Conservation (phyloP, 805 yeast genomes). For the Millerozyma acaciae region DNA sequence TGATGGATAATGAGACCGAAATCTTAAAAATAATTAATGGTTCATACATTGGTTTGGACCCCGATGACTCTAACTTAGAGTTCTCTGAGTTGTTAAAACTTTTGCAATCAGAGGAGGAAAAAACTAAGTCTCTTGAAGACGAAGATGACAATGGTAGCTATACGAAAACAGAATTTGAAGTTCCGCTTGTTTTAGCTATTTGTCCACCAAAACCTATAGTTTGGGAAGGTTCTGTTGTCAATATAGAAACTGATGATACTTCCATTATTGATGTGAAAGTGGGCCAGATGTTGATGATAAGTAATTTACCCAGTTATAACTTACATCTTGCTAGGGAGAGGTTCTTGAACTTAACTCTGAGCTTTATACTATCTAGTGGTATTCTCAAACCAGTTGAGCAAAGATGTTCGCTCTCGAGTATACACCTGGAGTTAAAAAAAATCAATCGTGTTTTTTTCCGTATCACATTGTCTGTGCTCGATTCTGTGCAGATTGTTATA, state of each 20-base stretch:
- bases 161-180: conserved; percentile 1
- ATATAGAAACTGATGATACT: conserved; percentile 44
- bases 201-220: conserved; percentile 81
- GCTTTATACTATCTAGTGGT: conserved; percentile 42
- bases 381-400: conserved; percentile 48
- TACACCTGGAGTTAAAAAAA: conserved; percentile 67
- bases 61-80: conserved; percentile 19
- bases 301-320: conserved; percentile 61
- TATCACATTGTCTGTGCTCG: conserved; percentile 62
- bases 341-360: conserved; percentile 56
- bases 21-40: conserved; percentile 38
- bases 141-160: conserved; percentile 48
- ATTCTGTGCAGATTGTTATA: conserved; percentile 49
- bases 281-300: conserved; percentile 64
- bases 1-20: conserved; percentile 39
- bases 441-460: conserved; percentile 65
- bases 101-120: conserved; percentile 15
- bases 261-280: conserved; percentile 57
- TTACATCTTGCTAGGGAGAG: conserved; percentile 53
- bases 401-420: conserved; percentile 66
- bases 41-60: conserved; percentile 35
- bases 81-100: conserved; percentile 25
- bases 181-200: conserved; percentile 48
- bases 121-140: conserved; percentile 8
- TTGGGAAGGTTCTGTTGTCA: conserved; percentile 82